Conservation (phyloP, 2,329 filamentous ascomycete genomes). For the Aspergillus udagawae region DNA sequence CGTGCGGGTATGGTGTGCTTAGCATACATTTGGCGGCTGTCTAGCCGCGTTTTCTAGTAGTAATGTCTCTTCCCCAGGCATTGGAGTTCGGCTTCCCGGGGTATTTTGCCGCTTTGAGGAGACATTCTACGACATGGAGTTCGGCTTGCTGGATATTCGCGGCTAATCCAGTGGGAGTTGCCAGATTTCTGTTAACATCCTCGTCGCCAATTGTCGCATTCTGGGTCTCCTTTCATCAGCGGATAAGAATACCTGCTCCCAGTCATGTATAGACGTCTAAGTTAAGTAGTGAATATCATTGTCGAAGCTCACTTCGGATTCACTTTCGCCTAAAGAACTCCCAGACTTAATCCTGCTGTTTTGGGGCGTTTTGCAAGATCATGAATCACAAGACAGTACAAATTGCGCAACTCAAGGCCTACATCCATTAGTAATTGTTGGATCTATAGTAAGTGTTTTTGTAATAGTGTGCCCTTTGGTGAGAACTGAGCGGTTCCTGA, state of each 20-base stretch:
- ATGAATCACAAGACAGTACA: background rate
- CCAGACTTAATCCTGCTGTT: background rate
- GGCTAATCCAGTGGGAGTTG: background rate
- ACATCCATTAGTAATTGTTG: background rate
- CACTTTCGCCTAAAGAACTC: background rate
- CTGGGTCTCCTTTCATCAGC: background rate
- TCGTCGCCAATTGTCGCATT: background rate
- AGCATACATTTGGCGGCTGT: background rate
- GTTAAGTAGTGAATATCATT: no score
- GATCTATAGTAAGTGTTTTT: background rate
- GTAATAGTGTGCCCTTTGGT: background rate
- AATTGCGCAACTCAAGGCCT: background rate
- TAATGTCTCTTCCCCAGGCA: background rate
- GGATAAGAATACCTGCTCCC: background rate
- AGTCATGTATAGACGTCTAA: no score
- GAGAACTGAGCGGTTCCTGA: background rate
- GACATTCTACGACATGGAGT: background rate
- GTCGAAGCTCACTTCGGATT: background rate
- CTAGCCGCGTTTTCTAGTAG: background rate
- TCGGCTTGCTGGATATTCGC: background rate
- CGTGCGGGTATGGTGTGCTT: background rate
- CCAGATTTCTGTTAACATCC: background rate
- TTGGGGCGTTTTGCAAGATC: background rate
- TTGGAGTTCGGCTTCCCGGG: background rate
- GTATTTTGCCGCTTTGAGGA: background rate